These are phyloP conservation scores for Medicago ruthenica DNA, from an alignment of 306 rosid species.

Conservation along the genomic window DNA sequence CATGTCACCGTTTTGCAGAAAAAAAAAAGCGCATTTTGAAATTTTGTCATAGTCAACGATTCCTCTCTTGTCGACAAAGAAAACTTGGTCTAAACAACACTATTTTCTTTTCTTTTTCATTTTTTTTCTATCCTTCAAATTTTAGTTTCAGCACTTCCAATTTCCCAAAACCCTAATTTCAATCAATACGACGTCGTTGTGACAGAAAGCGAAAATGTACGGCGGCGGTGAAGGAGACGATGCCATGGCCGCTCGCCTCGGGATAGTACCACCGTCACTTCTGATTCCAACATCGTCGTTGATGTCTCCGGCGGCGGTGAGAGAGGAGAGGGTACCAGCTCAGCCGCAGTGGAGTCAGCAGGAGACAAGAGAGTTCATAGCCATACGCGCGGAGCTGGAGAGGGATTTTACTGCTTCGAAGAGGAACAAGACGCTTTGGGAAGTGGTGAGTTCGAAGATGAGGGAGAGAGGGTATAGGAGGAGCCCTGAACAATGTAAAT, in stretches of 20 bases:
- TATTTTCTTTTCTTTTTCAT: neutral
- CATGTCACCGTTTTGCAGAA: slow-evolving; percentile 14
- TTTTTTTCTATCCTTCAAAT: neutral
- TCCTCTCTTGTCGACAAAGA: slow-evolving; percentile 54
- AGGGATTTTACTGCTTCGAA: slow-evolving; percentile 61
- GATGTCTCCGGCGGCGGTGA: slow-evolving; percentile 43
- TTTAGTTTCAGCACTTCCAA: neutral
- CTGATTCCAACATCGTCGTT: slow-evolving; percentile 47
- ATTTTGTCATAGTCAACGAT: slow-evolving; percentile 45
- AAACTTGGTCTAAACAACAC: neutral
- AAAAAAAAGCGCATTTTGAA: slow-evolving; percentile 6
- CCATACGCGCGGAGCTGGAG: slow-evolving; percentile 81
- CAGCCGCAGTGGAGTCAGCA: slow-evolving; percentile 83
- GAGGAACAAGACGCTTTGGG: slow-evolving; percentile 87
- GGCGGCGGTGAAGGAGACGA: slow-evolving; percentile 53
- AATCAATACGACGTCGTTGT: slow-evolving; percentile 27
- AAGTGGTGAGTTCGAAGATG: slow-evolving; percentile 74
- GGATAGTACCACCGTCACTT: slow-evolving; percentile 47
- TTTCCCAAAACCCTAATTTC: slow-evolving; percentile 46
- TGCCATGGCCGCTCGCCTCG: slow-evolving; percentile 48
- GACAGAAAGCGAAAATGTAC: slow-evolving; percentile 43
- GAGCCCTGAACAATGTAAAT: slow-evolving; percentile 91
- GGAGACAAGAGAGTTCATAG: slow-evolving; percentile 82
- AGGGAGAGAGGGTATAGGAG: slow-evolving; percentile 67
- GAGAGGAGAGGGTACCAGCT: slow-evolving; percentile 51